Base-by-base conservation (phyloP, 148 eudicot species). In the Polygonum aviculare region DNA sequence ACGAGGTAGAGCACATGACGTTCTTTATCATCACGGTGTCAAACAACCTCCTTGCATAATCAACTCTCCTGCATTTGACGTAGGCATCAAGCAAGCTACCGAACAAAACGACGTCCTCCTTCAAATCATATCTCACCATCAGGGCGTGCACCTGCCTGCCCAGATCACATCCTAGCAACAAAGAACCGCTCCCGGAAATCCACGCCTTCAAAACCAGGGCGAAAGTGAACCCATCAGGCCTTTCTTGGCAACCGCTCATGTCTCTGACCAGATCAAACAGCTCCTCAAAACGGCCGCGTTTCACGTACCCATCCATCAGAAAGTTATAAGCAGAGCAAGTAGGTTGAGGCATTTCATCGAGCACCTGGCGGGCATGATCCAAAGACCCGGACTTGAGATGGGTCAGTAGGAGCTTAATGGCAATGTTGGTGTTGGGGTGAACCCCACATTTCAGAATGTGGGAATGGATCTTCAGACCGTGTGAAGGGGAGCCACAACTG, bases 191-290 rank as follows among this genome's bases (percentile, higher is more conserved):
- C 47, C 83, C 81, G 72, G 51, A 44, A 75, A 80, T 82, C 76
- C 90, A 90, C 5, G 89, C 90, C 85, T 95, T 95, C 82, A 95
- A 84, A 69, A 95, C 77, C 85, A 90, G 87, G 14, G 97, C 86
- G 81, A 77, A 86, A 4, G 96, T 92, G 74, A 85, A 95, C 78
- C 90, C 89, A 50, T 95, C 97, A 11, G 94, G 96, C 78, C 36
- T 87, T 75, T 79, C 89, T 35, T 49, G 55, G 5, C 83, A 87
- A 50, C 19, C 52, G 69, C 47, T 38, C 77, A 90, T 80, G 48
- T 77, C 74, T 39, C 90, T 82, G 14, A 89, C 83, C 83, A 95
- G 75, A 72, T 74, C 76, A 74, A 92, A 87, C 3, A 86, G 77
- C 78, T 90, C 82, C 4, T 50, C 76, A 72, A 82, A 77, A 14